Evolutionary conservation across 2,329 filamentous ascomycete genomes (phyloP).

Genomic region (Cadophora malorum): DNA sequence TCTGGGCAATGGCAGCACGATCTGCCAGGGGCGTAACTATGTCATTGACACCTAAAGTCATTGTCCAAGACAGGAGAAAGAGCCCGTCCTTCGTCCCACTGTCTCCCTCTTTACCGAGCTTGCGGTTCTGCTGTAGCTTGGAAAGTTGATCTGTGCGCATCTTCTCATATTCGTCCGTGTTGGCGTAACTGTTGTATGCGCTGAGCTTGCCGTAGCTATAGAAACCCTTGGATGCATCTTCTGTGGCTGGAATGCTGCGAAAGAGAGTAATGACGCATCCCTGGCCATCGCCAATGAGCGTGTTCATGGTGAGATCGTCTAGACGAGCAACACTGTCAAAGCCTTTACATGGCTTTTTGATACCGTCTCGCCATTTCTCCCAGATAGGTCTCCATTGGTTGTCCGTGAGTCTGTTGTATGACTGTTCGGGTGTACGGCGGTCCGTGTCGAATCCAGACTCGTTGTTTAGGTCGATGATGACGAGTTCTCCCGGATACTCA

Average conservation of each 20-base stretch:
- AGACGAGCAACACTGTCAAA: slow-evolving; percentile 2
- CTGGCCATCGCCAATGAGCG: slow-evolving; percentile 8
- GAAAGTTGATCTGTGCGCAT: slow-evolving; percentile 12
- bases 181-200: slow-evolving; percentile 7
- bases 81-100: slow-evolving; percentile 6
- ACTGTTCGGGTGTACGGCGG: slow-evolving; percentile 2
- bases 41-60: slow-evolving; percentile 8
- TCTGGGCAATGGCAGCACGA: slow-evolving; percentile 11
- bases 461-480: slow-evolving; percentile 13
- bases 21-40: slow-evolving; percentile 6
- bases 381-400: slow-evolving; percentile 15
- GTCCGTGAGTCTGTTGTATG: slow-evolving; percentile 12
- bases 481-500: slow-evolving; percentile 3
- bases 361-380: slow-evolving; percentile 13
- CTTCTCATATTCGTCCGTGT: slow-evolving; percentile 11
- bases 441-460: slow-evolving; percentile 16
- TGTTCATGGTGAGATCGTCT: slow-evolving; percentile 15
- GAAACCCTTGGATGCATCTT: slow-evolving; percentile 8
- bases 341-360: slow-evolving; percentile 16
- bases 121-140: slow-evolving; percentile 10
- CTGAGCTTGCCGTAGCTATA: slow-evolving; percentile 6
- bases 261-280: slow-evolving; percentile 2
- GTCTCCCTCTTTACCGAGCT: not conserved
- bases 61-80: slow-evolving; percentile 2
- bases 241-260: slow-evolving; percentile 8